These are phyloP conservation scores for Allantophomopsis lycopodina DNA, from an alignment of 2,329 filamentous ascomycete species.

Conservation along the genomic window DNA sequence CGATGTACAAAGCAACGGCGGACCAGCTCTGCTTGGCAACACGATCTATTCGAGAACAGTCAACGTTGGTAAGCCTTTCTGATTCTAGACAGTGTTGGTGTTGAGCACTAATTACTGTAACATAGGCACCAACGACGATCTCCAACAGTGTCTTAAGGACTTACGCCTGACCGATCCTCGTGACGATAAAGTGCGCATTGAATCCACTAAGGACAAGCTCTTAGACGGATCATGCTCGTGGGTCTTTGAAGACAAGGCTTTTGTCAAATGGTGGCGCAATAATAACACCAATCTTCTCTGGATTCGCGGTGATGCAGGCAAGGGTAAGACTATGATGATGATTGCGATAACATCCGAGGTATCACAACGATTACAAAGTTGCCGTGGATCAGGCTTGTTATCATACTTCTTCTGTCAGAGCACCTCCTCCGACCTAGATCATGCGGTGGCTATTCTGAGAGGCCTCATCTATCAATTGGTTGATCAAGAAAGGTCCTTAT, in stretches of 20 bases:
- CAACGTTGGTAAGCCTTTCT: too few relatives aligned
- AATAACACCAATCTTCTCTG: constrained; percentile 14
- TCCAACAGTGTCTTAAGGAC: constrained; percentile 1
- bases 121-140: too few relatives aligned
- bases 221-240: constrained; percentile 18
- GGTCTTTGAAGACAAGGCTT: constrained; percentile 17
- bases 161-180: constrained; percentile 5
- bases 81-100: too few relatives aligned
- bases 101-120: too few relatives aligned
- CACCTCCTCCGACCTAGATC: constrained; percentile 21
- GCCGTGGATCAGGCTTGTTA: constrained; percentile 1
- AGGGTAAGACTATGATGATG: constrained; percentile 22
- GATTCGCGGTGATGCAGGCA: constrained; percentile 21
- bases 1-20: too few relatives aligned
- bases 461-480: constrained; percentile 26
- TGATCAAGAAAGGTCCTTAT: constrained; percentile 13
- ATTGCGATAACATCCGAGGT: constrained; percentile 9
- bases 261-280: constrained; percentile 13
- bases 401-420: constrained; percentile 28
- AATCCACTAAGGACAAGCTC: constrained; percentile 11
- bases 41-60: too few relatives aligned
- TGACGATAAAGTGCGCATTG: constrained; percentile 6
- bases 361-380: constrained; percentile 9
- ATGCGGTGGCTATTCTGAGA: constrained; percentile 22
- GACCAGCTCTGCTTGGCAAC: too few relatives aligned